These are phyloP conservation scores for Phytophthora tentaculata DNA, from an alignment of 352 stramenopile genomes.

Conservation along the genomic window DNA sequence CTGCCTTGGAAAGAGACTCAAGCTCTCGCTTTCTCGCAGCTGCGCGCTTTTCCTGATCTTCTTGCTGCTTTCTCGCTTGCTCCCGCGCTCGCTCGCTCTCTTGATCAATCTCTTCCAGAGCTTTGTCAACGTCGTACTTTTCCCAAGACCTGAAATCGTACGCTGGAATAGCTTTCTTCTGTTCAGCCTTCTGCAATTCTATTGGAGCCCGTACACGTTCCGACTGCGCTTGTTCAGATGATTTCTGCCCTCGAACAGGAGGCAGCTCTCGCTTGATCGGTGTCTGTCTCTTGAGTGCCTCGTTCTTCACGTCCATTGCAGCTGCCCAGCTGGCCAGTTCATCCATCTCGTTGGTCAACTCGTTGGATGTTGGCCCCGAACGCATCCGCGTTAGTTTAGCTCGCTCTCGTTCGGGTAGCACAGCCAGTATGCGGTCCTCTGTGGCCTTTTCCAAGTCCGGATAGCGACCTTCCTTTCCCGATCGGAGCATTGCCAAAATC, in stretches of 20 bases:
- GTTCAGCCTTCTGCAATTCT: conserved; percentile 13
- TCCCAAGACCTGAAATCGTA: conserved; percentile 94
- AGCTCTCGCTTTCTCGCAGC: conserved; percentile 60
- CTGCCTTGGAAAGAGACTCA: conserved; percentile 59
- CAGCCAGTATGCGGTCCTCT: conserved; percentile 77
- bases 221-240: background rate
- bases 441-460: conserved; percentile 85
- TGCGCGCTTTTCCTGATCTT: conserved; percentile 45
- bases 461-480: conserved; percentile 91
- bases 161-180: conserved; percentile 60
- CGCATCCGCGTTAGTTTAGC: conserved; percentile 78
- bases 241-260: conserved; percentile 62
- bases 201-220: conserved; percentile 5
- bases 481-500: conserved; percentile 85
- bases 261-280: conserved; percentile 38
- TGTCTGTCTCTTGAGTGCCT: conserved; percentile 47
- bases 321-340: conserved; percentile 72
- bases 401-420: conserved; percentile 83
- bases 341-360: conserved; percentile 64
- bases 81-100: conserved; percentile 49
- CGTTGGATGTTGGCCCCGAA: conserved; percentile 51
- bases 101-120: conserved; percentile 76
- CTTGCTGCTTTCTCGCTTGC: conserved; percentile 40
- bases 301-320: conserved; percentile 64
- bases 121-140: conserved; percentile 89